A percentile compares a stretch with the other conserved stretches of the same genome.
phyloP scores from a whole-genome alignment of 495 filamentous ascomycete species.

The Rostrohypoxylon terebratum region DNA sequence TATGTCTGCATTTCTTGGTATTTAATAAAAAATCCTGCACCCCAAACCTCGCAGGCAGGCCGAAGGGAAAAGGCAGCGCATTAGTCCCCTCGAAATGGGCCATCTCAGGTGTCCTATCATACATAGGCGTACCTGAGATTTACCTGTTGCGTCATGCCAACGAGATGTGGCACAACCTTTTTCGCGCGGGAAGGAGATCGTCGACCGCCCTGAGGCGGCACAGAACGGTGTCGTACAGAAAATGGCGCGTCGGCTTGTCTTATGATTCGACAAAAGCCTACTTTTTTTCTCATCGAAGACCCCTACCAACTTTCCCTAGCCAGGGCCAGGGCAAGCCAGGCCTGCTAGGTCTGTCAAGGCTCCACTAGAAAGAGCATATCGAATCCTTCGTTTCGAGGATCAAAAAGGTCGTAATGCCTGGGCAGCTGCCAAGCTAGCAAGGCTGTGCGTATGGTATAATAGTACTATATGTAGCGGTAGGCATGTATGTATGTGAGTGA shows the following conservation, averaged over 20 bases:
- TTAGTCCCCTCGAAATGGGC: background rate
- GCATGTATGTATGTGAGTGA: constrained; percentile 17
- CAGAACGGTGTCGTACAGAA: constrained; percentile 54
- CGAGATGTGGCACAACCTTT: constrained; percentile 42
- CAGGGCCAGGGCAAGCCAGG: constrained; percentile 21
- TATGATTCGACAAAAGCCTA: constrained; percentile 46
- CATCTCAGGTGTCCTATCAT: constrained; percentile 31
- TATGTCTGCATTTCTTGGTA: constrained; percentile 34
- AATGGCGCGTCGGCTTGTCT: constrained; percentile 51
- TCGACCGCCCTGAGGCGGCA: constrained; percentile 46
- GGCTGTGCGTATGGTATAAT: constrained; percentile 20
- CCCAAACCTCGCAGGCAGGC: constrained; percentile 33
- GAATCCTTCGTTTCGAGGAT: constrained; percentile 46
- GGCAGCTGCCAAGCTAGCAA: constrained; percentile 42
- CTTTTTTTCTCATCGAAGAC: constrained; percentile 39
- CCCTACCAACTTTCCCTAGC: constrained; percentile 9
- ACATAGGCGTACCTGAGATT: constrained; percentile 38
- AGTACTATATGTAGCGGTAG: too few species aligned
- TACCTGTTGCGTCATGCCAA: constrained; percentile 45
- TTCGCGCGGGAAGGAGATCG: constrained; percentile 45
- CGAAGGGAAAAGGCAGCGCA: background rate
- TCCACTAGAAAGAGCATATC: constrained; percentile 41
- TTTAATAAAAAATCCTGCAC: constrained; percentile 42
- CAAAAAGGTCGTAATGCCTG: constrained; percentile 37
- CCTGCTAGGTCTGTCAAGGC: too few species aligned